Base-by-base conservation (phyloP, 257 asterid genomes). In the Ligustrum vulgare region DNA sequence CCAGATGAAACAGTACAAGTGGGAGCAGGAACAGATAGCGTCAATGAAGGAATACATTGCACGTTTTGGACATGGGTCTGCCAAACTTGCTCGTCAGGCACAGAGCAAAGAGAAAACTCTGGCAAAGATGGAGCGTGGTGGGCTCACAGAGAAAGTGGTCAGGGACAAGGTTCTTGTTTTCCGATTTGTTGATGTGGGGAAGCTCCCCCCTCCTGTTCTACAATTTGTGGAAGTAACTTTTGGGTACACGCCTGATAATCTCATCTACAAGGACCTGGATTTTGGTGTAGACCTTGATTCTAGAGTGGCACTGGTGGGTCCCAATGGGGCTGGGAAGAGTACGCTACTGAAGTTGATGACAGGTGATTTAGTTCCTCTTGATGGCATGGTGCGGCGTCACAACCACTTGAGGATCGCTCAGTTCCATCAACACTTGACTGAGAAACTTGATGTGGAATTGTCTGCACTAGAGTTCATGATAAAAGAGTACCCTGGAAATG, bases 321-420 rank as follows among this genome's bases (percentile, higher is more conserved):
- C 99, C 60, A 95, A 95, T 71, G 99, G 99, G n/a, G 99, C 99
- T 20, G 99, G 99, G 3, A 95, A 95, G 80, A 95, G 99, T 78
- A 95, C 99, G 3, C 83, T 95, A 65, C 89, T 95, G 82, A 95
- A 95, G 90, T 89, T 95, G 80, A 95, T 95, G 99, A 91, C 97
- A 0, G 99, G 99, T 81, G 99, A 94, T 13, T 73, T 94, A 23
- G 75, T 80, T 75, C 99, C 99, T 75, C 82, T 45, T 3, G 99
- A 94, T 75, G 99, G 99, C 85, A 94, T 94, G 98, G 98, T 92
- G 34, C 84, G 94, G 58, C 92, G 99, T 69, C 99, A 94, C 85
- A 94, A 94, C 80, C 99, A 94, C 84, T 74, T 94, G 78, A 89
- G 86, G 75, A 94, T 94, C n/a, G 98, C 96, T 0, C 99, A 94